phyloP scores from a whole-genome alignment of 2,329 filamentous ascomycete species.

The Lachnellula subtilissima region DNA sequence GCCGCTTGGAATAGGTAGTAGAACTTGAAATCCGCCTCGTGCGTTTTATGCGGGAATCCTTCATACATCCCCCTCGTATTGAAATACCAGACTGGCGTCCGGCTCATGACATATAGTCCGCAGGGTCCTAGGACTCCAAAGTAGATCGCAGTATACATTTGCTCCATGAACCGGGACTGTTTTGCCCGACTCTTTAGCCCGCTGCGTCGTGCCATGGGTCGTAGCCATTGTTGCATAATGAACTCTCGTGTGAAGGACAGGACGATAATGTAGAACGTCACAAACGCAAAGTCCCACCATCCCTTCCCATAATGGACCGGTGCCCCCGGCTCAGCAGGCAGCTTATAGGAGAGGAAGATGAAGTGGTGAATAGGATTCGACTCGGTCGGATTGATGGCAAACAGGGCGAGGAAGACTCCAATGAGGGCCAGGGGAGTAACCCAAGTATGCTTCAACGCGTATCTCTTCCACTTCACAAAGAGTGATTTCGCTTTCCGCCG shows the following conservation, averaged over 20 bases:
- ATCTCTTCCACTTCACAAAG: slow-evolving; percentile 43
- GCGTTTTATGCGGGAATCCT: slow-evolving; percentile 75
- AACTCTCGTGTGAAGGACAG: slow-evolving; percentile 92
- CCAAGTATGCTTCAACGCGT: slow-evolving; percentile 54
- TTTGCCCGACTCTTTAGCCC: slow-evolving; percentile 71
- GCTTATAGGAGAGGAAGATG: slow-evolving; percentile 84
- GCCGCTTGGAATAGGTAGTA: slow-evolving; percentile 92
- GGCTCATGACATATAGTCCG: slow-evolving; percentile 85
- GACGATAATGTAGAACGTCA: slow-evolving; percentile 82
- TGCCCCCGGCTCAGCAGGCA: slow-evolving; percentile 46
- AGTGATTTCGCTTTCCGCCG: slow-evolving; percentile 31
- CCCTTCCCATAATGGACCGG: slow-evolving; percentile 80
- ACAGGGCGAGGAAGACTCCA: slow-evolving; percentile 58
- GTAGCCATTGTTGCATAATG: slow-evolving; percentile 85
- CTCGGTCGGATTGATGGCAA: slow-evolving; percentile 69
- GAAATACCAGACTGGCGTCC: slow-evolving; percentile 91
- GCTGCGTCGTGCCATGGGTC: slow-evolving; percentile 65
- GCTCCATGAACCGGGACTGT: slow-evolving; percentile 91
- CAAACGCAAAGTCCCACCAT: slow-evolving; percentile 75
- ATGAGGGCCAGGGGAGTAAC: slow-evolving; percentile 65
- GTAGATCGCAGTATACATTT: slow-evolving; percentile 89
- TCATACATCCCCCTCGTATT: slow-evolving; percentile 89
- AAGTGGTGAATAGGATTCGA: slow-evolving; percentile 76
- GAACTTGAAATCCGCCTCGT: slow-evolving; percentile 79
- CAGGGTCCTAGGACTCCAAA: slow-evolving; percentile 77